Percentiles rank a stretch among this genome's conserved stretches.
phyloP scores from a whole-genome alignment of 805 yeast species.

The Dipodascopsis uninucleata region DNA sequence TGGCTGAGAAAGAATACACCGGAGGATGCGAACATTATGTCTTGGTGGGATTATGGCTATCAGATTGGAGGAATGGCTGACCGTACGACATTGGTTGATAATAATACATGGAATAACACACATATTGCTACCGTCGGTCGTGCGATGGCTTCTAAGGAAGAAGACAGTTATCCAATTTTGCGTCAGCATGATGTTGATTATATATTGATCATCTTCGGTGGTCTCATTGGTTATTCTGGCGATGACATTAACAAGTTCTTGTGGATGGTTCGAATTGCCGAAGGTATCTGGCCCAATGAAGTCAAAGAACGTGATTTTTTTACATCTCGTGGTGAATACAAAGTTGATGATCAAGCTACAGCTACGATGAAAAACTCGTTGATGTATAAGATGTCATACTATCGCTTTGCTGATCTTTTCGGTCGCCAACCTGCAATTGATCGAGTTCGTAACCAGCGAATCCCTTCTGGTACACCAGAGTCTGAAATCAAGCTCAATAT shows the following conservation, averaged over 20 bases:
- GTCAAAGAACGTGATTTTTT: slow-evolving; percentile 80
- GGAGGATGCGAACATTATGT: slow-evolving; percentile 92
- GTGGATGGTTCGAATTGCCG: slow-evolving; percentile 99
- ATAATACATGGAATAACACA: slow-evolving; percentile 99
- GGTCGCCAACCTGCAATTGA: slow-evolving; percentile 63
- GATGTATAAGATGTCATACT: slow-evolving; percentile 92
- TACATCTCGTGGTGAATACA: slow-evolving; percentile 81
- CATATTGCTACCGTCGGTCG: slow-evolving; percentile 99
- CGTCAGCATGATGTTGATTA: slow-evolving; percentile 93
- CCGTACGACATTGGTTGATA: slow-evolving; percentile 95
- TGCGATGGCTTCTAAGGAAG: slow-evolving; percentile 91
- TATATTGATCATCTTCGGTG: slow-evolving; percentile 90
- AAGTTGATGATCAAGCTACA: slow-evolving; percentile 77
- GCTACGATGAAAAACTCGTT: slow-evolving; percentile 81
- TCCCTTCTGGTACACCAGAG: slow-evolving; percentile 40
- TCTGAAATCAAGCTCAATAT: slow-evolving; percentile 54
- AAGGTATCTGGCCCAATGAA: slow-evolving; percentile 99
- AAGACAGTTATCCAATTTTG: slow-evolving; percentile 80
- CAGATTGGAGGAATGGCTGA: slow-evolving; percentile 99
- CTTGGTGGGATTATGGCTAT: slow-evolving; percentile 99
- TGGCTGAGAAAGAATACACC: slow-evolving; percentile 98
- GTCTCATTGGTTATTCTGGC: slow-evolving; percentile 87
- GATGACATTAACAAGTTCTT: slow-evolving; percentile 94
- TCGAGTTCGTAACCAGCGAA: slow-evolving; percentile 82
- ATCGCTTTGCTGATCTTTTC: slow-evolving; percentile 73